These are phyloP conservation scores for Floccularia luteovirens DNA, from an alignment of 768 basidiomycete genomes.

Conservation along the genomic window DNA sequence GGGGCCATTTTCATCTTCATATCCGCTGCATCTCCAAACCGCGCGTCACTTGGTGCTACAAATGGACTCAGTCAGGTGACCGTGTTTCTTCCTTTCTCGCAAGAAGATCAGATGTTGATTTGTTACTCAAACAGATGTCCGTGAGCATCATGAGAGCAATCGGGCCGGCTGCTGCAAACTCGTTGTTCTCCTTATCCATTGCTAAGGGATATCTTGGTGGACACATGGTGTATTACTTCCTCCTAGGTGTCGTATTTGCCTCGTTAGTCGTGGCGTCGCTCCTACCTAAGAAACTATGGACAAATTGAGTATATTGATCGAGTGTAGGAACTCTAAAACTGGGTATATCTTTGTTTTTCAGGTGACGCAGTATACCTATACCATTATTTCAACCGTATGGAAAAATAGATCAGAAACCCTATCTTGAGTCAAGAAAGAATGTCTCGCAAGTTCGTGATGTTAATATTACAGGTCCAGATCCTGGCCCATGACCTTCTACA, in stretches of 20 bases:
- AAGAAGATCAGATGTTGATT: not conserved
- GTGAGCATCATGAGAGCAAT: slow-evolving; percentile 34
- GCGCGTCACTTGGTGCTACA: slow-evolving; percentile 61
- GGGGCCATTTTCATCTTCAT: slow-evolving; percentile 71
- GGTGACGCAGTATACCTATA: too few species aligned
- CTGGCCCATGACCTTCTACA: too few species aligned
- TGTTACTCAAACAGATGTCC: slow-evolving; percentile 17
- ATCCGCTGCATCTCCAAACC: slow-evolving; percentile 56
- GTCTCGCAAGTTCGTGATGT: too few species aligned
- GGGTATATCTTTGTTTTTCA: too few species aligned
- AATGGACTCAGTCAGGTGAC: slow-evolving; percentile 54
- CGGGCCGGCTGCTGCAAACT: slow-evolving; percentile 53
- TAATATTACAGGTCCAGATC: too few species aligned
- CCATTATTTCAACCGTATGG: too few species aligned
- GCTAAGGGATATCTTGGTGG: slow-evolving; percentile 45
- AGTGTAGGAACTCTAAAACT: too few species aligned
- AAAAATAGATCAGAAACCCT: too few species aligned
- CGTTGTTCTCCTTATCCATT: slow-evolving; percentile 63
- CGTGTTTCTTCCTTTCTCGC: too few species aligned
- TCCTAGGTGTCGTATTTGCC: slow-evolving; percentile 19
- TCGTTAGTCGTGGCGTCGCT: slow-evolving; percentile 24
- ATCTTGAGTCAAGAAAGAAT: too few species aligned
- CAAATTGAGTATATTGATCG: too few species aligned
- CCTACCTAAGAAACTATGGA: slow-evolving; percentile 22
- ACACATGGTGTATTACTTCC: slow-evolving; percentile 44